Evolutionary conservation across 805 yeast species (phyloP).

Genomic region (Clavispora asparagi): DNA sequence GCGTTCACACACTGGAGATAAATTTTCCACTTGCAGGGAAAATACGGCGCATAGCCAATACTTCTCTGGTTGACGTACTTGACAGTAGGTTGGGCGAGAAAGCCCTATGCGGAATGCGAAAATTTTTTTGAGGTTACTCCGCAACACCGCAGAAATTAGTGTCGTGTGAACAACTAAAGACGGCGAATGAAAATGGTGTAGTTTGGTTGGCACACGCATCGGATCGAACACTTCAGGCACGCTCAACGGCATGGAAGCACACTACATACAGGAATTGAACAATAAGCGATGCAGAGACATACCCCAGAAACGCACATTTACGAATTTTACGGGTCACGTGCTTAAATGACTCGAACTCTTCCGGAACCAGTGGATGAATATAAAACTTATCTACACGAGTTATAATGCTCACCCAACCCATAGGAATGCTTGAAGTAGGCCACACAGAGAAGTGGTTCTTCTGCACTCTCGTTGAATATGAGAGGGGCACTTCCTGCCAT

Average conservation of each 20-base stretch:
- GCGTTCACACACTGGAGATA: no score
- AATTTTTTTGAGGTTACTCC: background rate
- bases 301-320: background rate
- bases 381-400: conserved; percentile 42
- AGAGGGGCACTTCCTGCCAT: conserved; percentile 73
- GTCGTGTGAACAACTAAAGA: background rate
- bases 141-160: background rate
- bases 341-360: background rate
- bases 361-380: background rate
- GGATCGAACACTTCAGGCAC: background rate
- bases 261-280: background rate
- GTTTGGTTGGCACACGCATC: background rate
- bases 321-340: background rate
- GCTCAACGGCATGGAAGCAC: background rate
- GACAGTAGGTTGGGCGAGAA: no score
- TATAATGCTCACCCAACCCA: conserved; percentile 94
- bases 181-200: background rate
- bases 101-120: background rate
- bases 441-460: conserved; percentile 52
- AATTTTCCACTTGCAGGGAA: no score
- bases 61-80: no score
- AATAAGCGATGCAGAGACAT: background rate
- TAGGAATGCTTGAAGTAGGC: conserved; percentile 82
- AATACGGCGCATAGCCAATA: no score
- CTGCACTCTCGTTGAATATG: conserved; percentile 54